Evolutionary conservation across 108 stramenopile species (phyloP).

Genomic region (Schizochytrium sp.): DNA sequence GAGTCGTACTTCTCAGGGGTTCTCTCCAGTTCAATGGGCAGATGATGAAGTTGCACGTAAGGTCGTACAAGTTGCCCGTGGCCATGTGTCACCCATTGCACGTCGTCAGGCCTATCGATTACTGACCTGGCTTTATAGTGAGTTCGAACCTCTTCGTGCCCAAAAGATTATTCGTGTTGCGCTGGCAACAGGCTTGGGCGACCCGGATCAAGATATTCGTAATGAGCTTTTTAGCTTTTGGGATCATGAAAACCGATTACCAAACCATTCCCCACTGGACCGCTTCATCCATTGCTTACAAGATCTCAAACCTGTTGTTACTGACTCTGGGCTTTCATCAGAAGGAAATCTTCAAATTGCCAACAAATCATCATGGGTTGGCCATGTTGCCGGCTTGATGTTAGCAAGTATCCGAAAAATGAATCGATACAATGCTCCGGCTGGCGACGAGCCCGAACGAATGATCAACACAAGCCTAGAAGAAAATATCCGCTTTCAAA

Average conservation of each 20-base stretch:
- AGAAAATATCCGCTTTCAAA: not conserved
- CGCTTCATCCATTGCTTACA: slow-evolving; percentile 11
- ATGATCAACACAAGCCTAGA: not conserved
- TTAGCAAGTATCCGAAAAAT: slow-evolving; percentile 23
- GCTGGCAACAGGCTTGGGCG: slow-evolving; percentile 27
- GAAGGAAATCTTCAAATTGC: not conserved
- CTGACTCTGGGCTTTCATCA: not conserved
- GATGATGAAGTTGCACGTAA: not conserved
- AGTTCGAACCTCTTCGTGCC: not conserved
- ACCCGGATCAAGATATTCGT: not conserved
- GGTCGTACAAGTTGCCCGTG: not conserved
- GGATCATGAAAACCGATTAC: slow-evolving; percentile 9
- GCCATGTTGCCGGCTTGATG: slow-evolving; percentile 39
- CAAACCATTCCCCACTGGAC: not conserved
- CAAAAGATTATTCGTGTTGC: not conserved
- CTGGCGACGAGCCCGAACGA: slow-evolving; percentile 14
- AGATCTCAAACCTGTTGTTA: not conserved
- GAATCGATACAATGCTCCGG: not conserved
- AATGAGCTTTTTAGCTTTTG: slow-evolving; percentile 34
- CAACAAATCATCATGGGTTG: slow-evolving; percentile 1
- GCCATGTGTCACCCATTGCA: not conserved
- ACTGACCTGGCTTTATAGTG: not conserved
- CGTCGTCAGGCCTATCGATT: not conserved
- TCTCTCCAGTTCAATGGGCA: not conserved
- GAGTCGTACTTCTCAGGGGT: not conserved